These are phyloP conservation scores for Pythium phragmiticola DNA, from an alignment of 352 stramenopile genomes.

Conservation along the genomic window DNA sequence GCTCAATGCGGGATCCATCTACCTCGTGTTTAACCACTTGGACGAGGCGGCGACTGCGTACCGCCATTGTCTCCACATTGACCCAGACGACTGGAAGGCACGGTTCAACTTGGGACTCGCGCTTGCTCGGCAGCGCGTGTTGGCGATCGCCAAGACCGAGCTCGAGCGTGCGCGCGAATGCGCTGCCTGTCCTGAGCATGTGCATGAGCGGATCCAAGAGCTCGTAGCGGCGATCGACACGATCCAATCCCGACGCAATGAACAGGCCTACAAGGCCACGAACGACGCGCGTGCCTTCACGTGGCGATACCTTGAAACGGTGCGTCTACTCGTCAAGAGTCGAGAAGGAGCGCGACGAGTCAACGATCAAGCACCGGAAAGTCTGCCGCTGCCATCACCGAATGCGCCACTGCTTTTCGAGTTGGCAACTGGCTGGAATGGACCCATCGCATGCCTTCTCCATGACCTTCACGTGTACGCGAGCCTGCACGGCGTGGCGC, in stretches of 20 bases:
- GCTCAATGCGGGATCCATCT: conserved; percentile 56
- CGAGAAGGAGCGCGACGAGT: background rate
- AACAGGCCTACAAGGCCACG: conserved; percentile 32
- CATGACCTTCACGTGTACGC: conserved; percentile 36
- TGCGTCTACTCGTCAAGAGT: conserved; percentile 28
- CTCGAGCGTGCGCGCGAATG: conserved; percentile 32
- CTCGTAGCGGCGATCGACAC: conserved; percentile 49
- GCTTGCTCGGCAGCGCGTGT: conserved; percentile 43
- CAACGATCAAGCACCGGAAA: background rate
- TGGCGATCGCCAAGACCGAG: conserved; percentile 46
- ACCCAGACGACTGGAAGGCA: conserved; percentile 42
- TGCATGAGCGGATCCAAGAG: conserved; percentile 5
- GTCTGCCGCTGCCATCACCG: conserved; percentile 19
- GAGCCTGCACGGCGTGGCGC: conserved; percentile 24
- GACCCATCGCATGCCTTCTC: conserved; percentile 38
- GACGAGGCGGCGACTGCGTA: conserved; percentile 53
- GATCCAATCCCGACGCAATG: conserved; percentile 37
- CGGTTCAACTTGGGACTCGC: conserved; percentile 51
- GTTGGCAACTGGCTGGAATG: conserved; percentile 37
- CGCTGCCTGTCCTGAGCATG: background rate
- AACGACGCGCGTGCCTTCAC: conserved; percentile 47
- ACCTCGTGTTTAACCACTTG: conserved; percentile 47
- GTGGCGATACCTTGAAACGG: conserved; percentile 40
- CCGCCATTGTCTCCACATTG: conserved; percentile 42
- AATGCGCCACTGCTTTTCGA: conserved; percentile 35